phyloP scores from a whole-genome alignment of 2,329 filamentous ascomycete species.

The Fusarium sp. region DNA sequence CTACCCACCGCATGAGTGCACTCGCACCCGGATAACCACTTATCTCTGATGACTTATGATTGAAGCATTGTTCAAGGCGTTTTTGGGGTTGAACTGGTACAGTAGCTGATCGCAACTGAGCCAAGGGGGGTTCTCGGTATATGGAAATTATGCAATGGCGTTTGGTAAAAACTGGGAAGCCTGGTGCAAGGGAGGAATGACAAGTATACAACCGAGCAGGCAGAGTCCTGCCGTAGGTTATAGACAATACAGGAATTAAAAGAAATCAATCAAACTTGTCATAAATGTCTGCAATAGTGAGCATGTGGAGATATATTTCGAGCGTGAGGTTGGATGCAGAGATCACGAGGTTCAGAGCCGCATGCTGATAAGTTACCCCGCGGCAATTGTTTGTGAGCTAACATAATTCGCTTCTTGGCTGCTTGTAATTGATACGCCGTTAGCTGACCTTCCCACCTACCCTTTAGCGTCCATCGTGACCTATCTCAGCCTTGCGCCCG shows the following conservation, averaged over 20 bases:
- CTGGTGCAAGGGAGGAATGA: constrained; percentile 21
- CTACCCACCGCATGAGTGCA: constrained; percentile 44
- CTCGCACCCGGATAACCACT: constrained; percentile 30
- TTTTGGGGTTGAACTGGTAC: constrained; percentile 35
- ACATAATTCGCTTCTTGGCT: constrained; percentile 15
- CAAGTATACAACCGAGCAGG: constrained; percentile 23
- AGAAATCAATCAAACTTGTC: constrained; percentile 12
- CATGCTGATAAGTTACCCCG: constrained; percentile 42
- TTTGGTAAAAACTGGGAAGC: constrained; percentile 33
- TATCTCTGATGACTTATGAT: constrained; percentile 47
- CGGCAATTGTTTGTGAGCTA: constrained; percentile 33
- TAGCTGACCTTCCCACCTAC: constrained; percentile 20
- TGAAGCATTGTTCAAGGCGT: constrained; percentile 45
- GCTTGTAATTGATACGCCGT: constrained; percentile 14
- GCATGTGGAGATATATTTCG: constrained; percentile 3
- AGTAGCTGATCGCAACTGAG: constrained; percentile 20
- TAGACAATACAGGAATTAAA: constrained; percentile 33
- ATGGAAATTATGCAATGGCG: constrained; percentile 38
- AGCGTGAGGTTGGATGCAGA: constrained; percentile 35
- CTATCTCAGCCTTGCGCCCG: constrained; percentile 41
- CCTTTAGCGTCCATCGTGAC: constrained; percentile 26
- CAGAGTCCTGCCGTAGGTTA: constrained; percentile 18
- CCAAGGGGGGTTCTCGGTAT: constrained; percentile 15
- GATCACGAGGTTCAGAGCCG: constrained; percentile 41
- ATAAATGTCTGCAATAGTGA: constrained; percentile 9